These are phyloP conservation scores for Rubia balearica DNA, from an alignment of 305 asterid genomes.

Conservation along the genomic window DNA sequence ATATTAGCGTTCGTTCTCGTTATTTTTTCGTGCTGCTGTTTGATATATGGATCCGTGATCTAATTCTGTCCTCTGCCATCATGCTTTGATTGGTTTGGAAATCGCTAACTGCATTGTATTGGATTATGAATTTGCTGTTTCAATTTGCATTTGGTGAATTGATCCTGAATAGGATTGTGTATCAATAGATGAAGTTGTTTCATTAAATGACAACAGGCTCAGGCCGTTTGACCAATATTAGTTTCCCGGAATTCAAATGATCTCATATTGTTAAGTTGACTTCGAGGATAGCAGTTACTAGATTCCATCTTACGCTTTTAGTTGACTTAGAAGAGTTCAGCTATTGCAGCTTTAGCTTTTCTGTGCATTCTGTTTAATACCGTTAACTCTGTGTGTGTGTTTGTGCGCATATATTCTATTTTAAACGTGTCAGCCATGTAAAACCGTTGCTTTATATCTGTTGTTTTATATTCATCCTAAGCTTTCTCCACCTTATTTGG, in stretches of 20 bases:
- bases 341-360: not conserved
- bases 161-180: not conserved
- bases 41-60: constrained; percentile 12
- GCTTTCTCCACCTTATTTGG: not conserved
- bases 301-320: not conserved
- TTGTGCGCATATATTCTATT: no score
- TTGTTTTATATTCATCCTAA: not conserved
- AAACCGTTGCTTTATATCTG: not conserved
- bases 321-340: not conserved
- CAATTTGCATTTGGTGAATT: not conserved
- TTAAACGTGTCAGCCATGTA: not conserved
- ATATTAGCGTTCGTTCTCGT: constrained; percentile 3
- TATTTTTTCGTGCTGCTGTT: not conserved
- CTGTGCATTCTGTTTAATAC: no score
- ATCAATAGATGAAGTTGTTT: not conserved
- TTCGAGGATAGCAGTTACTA: not conserved
- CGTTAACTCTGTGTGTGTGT: no score
- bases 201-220: not conserved
- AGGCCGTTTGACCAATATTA: not conserved
- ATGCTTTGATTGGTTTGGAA: constrained; percentile 1
- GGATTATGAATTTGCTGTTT: not conserved
- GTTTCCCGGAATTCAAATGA: not conserved
- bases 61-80: not conserved
- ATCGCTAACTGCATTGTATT: not conserved
- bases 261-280: constrained; percentile 2